Evolutionary conservation across 108 stramenopile species (phyloP).

Genomic region (Stephanodiscus triporus): DNA sequence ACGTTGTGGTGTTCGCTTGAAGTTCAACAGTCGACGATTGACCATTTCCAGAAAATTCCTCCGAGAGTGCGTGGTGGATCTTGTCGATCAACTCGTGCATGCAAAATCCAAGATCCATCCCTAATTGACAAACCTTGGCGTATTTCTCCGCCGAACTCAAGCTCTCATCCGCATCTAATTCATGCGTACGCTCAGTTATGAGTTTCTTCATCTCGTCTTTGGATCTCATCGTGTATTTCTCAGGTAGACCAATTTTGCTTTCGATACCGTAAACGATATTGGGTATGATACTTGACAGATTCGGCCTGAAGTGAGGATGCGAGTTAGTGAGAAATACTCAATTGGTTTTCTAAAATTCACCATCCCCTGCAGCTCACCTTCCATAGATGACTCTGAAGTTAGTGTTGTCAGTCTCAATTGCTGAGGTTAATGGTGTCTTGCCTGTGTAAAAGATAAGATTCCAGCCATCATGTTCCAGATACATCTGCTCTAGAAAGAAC

Average conservation of each 20-base stretch:
- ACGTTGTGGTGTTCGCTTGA: neutral
- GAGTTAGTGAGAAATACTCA: neutral
- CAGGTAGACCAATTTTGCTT: constrained; percentile 36
- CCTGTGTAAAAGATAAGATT: constrained; percentile 60
- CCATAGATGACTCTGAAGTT: constrained; percentile 45
- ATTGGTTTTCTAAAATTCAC: neutral
- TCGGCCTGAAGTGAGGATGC: constrained; percentile 14
- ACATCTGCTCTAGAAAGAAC: constrained; percentile 46
- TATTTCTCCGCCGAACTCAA: constrained; percentile 17
- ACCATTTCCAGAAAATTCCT: neutral
- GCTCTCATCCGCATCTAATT: constrained; percentile 10
- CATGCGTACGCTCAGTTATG: neutral
- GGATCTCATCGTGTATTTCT: constrained; percentile 22
- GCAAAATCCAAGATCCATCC: constrained; percentile 4
- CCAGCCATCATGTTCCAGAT: constrained; percentile 48
- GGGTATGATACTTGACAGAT: constrained; percentile 38
- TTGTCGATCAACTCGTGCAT: constrained; percentile 16
- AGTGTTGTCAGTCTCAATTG: constrained; percentile 14
- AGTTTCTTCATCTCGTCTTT: constrained; percentile 21
- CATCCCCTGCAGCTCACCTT: constrained; percentile 1
- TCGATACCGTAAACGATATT: constrained; percentile 53
- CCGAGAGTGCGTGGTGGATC: neutral
- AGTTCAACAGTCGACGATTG: neutral
- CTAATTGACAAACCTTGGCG: neutral
- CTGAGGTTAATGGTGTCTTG: constrained; percentile 19